These are phyloP conservation scores for Mrakia gelida DNA, from an alignment of 768 basidiomycete species.

Conservation along the genomic window DNA sequence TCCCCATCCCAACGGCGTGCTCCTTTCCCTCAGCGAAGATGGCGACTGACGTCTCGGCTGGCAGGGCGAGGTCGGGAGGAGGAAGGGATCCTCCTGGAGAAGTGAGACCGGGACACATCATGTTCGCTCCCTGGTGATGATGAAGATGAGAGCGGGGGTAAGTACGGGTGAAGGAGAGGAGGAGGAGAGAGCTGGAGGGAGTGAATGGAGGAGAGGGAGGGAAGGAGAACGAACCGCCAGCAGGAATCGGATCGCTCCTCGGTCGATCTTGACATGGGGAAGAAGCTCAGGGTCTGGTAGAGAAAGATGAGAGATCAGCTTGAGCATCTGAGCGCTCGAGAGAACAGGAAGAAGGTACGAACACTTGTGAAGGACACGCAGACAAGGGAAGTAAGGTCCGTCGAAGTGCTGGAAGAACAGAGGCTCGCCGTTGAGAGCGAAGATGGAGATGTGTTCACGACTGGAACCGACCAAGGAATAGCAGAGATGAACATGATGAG, in stretches of 20 bases:
- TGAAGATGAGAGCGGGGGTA: too few relatives aligned
- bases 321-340: not conserved
- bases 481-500: not conserved
- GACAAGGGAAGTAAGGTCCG: conserved; percentile 82
- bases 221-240: conserved; percentile 56
- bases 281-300: conserved; percentile 79
- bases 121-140: conserved; percentile 48
- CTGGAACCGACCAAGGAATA: conserved; percentile 46
- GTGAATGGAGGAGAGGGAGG: not conserved
- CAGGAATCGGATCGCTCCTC: conserved; percentile 95
- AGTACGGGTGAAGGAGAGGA: not conserved
- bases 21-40: conserved; percentile 95
- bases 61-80: conserved; percentile 61
- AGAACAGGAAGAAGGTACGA: conserved; percentile 17
- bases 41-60: conserved; percentile 73
- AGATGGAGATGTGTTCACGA: conserved; percentile 92
- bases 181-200: not conserved
- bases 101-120: conserved; percentile 74
- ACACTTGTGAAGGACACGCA: conserved; percentile 91
- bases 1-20: conserved; percentile 78
- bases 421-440: conserved; percentile 78
- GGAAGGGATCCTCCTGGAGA: conserved; percentile 87
- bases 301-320: not conserved
- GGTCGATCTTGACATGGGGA: conserved; percentile 82
- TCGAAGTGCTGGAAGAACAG: conserved; percentile 96